Evolutionary conservation across 768 basidiomycete genomes (phyloP).

Genomic region (Trichaptum fuscoviolaceum): DNA sequence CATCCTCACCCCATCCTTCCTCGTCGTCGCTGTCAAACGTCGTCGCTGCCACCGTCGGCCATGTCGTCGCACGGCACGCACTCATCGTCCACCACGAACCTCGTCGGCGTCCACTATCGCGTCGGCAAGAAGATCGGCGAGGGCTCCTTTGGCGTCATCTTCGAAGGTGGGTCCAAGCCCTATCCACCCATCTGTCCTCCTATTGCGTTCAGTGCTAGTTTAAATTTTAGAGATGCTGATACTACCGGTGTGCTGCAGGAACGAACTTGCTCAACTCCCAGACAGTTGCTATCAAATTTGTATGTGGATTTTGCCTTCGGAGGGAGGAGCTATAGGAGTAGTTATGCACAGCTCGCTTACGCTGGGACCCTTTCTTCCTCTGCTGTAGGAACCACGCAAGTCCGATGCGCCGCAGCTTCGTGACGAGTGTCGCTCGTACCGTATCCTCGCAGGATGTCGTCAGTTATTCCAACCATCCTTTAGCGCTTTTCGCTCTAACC

Average conservation of each 20-base stretch:
- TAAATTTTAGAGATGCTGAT: conserved; percentile 2
- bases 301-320: conserved; percentile 40
- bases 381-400: conserved; percentile 74
- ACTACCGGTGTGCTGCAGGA: conserved; percentile 41
- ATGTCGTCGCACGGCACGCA: conserved; percentile 40
- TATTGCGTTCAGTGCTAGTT: conserved; percentile 5
- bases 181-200: conserved; percentile 9
- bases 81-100: conserved; percentile 58
- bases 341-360: background rate
- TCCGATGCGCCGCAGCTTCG: conserved; percentile 97
- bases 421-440: conserved; percentile 97
- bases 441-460: conserved; percentile 88
- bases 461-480: conserved; percentile 31
- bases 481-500: conserved; percentile 11
- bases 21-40: background rate
- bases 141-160: conserved; percentile 96
- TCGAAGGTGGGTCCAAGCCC: conserved; percentile 54
- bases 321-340: background rate
- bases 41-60: background rate
- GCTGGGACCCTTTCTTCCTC: conserved; percentile 14
- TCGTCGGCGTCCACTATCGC: conserved; percentile 95
- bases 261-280: conserved; percentile 98
- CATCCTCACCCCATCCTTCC: background rate
- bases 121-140: conserved; percentile 99
- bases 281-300: conserved; percentile 99